Conservation (phyloP, 2,329 filamentous ascomycete species). For the Alternaria sp. region DNA sequence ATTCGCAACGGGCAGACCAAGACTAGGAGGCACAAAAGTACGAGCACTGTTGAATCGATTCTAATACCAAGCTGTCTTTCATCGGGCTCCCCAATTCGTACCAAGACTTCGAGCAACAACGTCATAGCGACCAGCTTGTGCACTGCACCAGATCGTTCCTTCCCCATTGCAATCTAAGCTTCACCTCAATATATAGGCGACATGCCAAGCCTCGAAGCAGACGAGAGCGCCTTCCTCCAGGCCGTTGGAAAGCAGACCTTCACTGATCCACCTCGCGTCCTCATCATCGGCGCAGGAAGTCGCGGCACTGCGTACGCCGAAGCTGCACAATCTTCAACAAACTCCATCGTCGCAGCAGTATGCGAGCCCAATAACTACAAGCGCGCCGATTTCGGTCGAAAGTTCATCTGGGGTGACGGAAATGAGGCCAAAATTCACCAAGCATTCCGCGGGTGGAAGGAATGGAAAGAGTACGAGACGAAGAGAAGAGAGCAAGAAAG, state of each 20-base stretch:
- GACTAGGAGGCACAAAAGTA: not conserved
- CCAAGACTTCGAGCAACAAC: not conserved
- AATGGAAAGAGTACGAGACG: slow-evolving; percentile 77
- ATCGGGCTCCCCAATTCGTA: not conserved
- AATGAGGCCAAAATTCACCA: slow-evolving; percentile 63
- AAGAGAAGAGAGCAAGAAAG: slow-evolving; percentile 60
- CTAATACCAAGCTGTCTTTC: not conserved
- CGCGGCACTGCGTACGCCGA: slow-evolving; percentile 47
- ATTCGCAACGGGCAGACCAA: not conserved
- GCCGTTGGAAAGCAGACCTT: slow-evolving; percentile 29
- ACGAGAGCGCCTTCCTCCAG: slow-evolving; percentile 18
- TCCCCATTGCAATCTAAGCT: not conserved
- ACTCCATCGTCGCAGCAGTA: slow-evolving; percentile 74
- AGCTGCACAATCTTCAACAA: slow-evolving; percentile 28
- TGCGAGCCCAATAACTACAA: slow-evolving; percentile 84
- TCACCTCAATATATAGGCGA: not conserved
- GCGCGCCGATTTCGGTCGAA: slow-evolving; percentile 70
- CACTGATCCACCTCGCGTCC: slow-evolving; percentile 34
- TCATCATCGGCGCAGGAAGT: slow-evolving; percentile 50
- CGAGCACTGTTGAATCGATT: not conserved
- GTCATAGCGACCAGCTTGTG: not conserved
- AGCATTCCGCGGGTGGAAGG: slow-evolving; percentile 74
- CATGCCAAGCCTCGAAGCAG: not conserved
- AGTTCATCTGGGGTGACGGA: slow-evolving; percentile 72
- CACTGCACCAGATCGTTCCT: rapidly evolving